A percentile compares a stretch with the other conserved stretches of the same genome.
These are phyloP conservation scores for Exophiala calicioides DNA, from an alignment of 2,329 filamentous ascomycete species.

Conservation along the genomic window DNA sequence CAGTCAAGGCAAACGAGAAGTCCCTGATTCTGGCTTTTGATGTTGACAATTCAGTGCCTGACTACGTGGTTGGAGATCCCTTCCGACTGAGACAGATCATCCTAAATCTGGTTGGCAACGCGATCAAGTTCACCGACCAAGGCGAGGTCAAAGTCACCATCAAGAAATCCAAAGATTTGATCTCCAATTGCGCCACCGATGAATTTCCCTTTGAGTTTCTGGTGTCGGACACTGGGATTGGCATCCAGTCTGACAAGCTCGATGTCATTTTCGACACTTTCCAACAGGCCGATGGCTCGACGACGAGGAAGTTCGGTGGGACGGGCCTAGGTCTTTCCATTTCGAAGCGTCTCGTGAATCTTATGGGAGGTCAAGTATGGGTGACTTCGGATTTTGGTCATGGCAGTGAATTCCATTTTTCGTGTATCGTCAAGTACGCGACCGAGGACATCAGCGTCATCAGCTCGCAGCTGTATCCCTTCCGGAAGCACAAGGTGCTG, in stretches of 20 bases:
- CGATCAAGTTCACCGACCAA: constrained; percentile 98
- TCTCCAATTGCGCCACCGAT: constrained; percentile 60
- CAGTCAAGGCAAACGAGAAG: constrained; percentile 97
- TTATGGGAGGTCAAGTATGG: constrained; percentile 97
- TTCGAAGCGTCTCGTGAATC: constrained; percentile 88
- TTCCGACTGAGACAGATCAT: constrained; percentile 97
- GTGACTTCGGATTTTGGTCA: constrained; percentile 89
- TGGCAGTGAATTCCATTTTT: constrained; percentile 95
- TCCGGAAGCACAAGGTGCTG: constrained; percentile 86
- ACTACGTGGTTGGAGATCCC: constrained; percentile 93
- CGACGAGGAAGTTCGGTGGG: constrained; percentile 92
- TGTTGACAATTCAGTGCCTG: constrained; percentile 88
- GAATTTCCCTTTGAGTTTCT: constrained; percentile 96
- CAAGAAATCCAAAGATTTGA: constrained; percentile 61
- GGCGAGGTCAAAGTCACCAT: constrained; percentile 97
- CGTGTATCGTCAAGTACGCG: constrained; percentile 83
- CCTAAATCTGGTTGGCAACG: constrained; percentile 93
- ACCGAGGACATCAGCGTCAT: constrained; percentile 76
- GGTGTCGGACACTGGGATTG: constrained; percentile 94
- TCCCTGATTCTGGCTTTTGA: constrained; percentile 90
- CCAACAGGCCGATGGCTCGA: constrained; percentile 96
- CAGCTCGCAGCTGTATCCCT: constrained; percentile 81
- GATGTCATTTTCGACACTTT: constrained; percentile 98
- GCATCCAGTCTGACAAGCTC: constrained; percentile 91
- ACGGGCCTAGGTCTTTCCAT: constrained; percentile 93